Conservation (phyloP, 805 yeast species). For the Wickerhamiella occidentalis region DNA sequence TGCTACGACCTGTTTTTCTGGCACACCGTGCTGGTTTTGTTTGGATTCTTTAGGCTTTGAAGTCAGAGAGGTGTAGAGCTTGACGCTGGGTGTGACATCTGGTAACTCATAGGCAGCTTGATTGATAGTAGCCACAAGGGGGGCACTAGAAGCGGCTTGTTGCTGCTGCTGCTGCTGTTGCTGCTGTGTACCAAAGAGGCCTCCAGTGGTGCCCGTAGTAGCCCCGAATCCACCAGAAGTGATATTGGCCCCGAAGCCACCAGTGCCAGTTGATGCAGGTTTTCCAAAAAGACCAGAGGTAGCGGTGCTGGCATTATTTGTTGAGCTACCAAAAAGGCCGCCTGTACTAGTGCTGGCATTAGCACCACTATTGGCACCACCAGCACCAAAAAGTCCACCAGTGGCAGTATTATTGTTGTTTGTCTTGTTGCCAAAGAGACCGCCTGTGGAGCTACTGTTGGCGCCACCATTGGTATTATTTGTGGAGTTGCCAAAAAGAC, state of each 20-base stretch:
- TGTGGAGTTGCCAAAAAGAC: conserved; percentile 11
- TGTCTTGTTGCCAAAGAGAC: conserved; percentile 1
- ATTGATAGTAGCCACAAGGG: conserved; percentile 21
- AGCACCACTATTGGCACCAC: conserved; percentile 9
- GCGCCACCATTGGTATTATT: conserved; percentile 15
- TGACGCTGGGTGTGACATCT: conserved; percentile 19
- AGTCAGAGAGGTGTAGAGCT: conserved; percentile 20
- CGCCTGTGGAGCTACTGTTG: conserved; percentile 5
- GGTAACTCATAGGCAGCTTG: conserved; percentile 22
- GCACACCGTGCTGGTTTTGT: not conserved
- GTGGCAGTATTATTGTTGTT: not conserved
- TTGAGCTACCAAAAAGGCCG: conserved; percentile 25
- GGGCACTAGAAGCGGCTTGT: not conserved
- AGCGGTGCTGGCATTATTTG: conserved; percentile 13
- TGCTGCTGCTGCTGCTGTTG: not conserved
- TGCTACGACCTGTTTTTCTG: not conserved
- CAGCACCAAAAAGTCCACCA: conserved; percentile 22
- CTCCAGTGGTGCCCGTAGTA: not conserved
- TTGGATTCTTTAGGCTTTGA: not conserved
- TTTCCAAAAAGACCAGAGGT: conserved; percentile 14
- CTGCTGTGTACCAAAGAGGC: not conserved
- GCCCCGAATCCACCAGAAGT: too few relatives aligned
- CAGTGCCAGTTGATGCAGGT: not conserved
- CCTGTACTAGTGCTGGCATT: conserved; percentile 17
- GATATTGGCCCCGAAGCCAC: too few relatives aligned